These are phyloP conservation scores for Pouteria glomerata DNA, from an alignment of 148 eudicot genomes.

Conservation along the genomic window DNA sequence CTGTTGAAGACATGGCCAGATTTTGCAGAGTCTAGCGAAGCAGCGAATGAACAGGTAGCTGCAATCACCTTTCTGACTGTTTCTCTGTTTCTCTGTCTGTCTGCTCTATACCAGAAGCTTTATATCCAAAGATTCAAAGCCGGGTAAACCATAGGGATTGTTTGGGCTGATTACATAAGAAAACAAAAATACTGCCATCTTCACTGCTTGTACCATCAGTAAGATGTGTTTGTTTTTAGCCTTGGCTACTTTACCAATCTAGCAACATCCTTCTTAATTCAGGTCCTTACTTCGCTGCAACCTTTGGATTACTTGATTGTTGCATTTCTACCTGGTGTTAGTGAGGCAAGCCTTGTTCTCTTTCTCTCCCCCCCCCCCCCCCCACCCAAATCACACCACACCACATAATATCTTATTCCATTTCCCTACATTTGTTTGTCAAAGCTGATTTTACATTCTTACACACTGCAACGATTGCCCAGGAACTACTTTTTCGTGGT, in stretches of 20 bases:
- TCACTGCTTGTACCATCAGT: too few species aligned
- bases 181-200: too few species aligned
- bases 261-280: slow-evolving; percentile 14
- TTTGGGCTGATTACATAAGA: too few species aligned
- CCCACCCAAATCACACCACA: not conserved
- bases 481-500: slow-evolving; percentile 94
- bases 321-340: slow-evolving; percentile 82
- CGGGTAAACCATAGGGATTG: too few species aligned
- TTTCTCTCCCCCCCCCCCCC: not conserved
- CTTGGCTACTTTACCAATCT: not conserved
- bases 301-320: slow-evolving; percentile 64
- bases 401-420: not conserved
- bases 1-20: slow-evolving; percentile 71
- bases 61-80: not conserved
- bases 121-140: too few species aligned
- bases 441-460: not conserved
- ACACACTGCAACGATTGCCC: slow-evolving; percentile 12
- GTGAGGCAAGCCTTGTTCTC: slow-evolving; percentile 50
- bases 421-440: not conserved
- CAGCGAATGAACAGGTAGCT: slow-evolving; percentile 77
- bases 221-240: not conserved
- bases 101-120: too few species aligned
- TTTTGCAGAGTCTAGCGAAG: slow-evolving; percentile 87
- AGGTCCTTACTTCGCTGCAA: slow-evolving; percentile 80
- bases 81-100: not conserved